These are phyloP conservation scores for Oxyria digyna DNA, from an alignment of 148 eudicot species.

Conservation along the genomic window DNA sequence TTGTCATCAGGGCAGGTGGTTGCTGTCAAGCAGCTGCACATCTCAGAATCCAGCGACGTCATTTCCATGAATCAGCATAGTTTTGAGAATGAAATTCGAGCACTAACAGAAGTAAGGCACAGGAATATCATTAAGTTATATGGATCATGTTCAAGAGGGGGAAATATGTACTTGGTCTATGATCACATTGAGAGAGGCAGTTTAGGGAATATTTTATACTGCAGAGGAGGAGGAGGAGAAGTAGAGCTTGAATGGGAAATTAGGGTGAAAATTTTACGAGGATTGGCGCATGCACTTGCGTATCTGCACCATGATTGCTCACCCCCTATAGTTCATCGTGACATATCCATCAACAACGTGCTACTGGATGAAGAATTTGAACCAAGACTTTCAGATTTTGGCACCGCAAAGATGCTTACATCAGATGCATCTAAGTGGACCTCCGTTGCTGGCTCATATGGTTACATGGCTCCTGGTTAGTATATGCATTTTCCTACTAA, in stretches of 20 bases:
- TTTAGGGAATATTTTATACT: slow-evolving; percentile 8
- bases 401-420: slow-evolving; percentile 18
- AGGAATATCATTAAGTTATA: slow-evolving; percentile 22
- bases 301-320: slow-evolving; percentile 22
- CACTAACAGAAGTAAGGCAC: slow-evolving; percentile 19
- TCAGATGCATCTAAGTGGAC: slow-evolving; percentile 21
- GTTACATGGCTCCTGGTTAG: slow-evolving; percentile 28
- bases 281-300: slow-evolving; percentile 20
- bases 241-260: slow-evolving; percentile 18
- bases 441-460: slow-evolving; percentile 22
- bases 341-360: slow-evolving; percentile 24
- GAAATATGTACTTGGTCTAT: slow-evolving; percentile 14
- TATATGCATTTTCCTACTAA: neutral
- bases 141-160: slow-evolving; percentile 16
- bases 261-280: slow-evolving; percentile 14
- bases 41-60: slow-evolving; percentile 4
- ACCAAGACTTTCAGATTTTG: slow-evolving; percentile 19
- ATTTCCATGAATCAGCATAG: neutral
- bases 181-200: slow-evolving; percentile 21
- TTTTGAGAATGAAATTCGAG: slow-evolving; percentile 20
- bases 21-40: slow-evolving; percentile 38
- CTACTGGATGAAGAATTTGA: slow-evolving; percentile 13
- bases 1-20: slow-evolving; percentile 21
- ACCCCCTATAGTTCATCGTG: slow-evolving; percentile 22
- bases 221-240: neutral